Conservation (phyloP, 1,284 basidiomycete species). For the Rhodotorula mucilaginosa region DNA sequence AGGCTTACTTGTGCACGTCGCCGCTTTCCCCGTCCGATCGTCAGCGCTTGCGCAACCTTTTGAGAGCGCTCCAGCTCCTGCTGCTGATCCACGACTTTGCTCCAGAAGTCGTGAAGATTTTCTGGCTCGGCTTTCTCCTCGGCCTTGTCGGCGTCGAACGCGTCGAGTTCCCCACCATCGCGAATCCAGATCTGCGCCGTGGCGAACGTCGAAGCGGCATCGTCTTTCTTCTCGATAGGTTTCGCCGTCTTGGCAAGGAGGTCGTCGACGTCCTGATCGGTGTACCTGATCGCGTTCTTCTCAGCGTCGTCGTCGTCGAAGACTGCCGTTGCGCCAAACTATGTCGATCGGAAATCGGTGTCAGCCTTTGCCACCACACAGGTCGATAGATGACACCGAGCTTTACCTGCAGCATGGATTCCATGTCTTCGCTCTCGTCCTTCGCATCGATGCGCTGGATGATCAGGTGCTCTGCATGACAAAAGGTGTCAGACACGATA, state of each 20-base stretch:
- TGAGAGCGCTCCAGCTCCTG: slow-evolving; percentile 32
- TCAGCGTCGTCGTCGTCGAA: slow-evolving; percentile 46
- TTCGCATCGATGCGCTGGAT: slow-evolving; percentile 43
- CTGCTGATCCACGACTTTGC: slow-evolving; percentile 45
- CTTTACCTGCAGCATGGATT: slow-evolving; percentile 44
- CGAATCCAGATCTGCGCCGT: slow-evolving; percentile 48
- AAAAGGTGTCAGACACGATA: neutral
- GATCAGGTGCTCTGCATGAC: slow-evolving; percentile 46
- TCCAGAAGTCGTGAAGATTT: slow-evolving; percentile 44
- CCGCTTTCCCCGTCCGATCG: slow-evolving; percentile 36
- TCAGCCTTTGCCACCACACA: neutral
- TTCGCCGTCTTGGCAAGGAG: slow-evolving; percentile 44
- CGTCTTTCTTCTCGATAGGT: slow-evolving; percentile 24
- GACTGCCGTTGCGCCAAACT: slow-evolving; percentile 48
- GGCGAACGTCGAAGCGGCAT: slow-evolving; percentile 43
- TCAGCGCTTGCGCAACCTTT: slow-evolving; percentile 12
- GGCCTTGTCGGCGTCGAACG: slow-evolving; percentile 13
- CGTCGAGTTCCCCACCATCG: slow-evolving; percentile 28
- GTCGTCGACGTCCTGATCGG: slow-evolving; percentile 47
- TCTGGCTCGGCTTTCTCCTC: slow-evolving; percentile 24
- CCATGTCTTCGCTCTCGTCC: slow-evolving; percentile 44
- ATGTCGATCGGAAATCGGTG: neutral
- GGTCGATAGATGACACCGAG: neutral
- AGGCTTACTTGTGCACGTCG: slow-evolving; percentile 15
- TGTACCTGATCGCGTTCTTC: slow-evolving; percentile 46